Percentiles rank a stretch among this genome's conserved stretches.
Conservation (phyloP, 2,329 filamentous ascomycete species). For the Curvularia spicifera region DNA sequence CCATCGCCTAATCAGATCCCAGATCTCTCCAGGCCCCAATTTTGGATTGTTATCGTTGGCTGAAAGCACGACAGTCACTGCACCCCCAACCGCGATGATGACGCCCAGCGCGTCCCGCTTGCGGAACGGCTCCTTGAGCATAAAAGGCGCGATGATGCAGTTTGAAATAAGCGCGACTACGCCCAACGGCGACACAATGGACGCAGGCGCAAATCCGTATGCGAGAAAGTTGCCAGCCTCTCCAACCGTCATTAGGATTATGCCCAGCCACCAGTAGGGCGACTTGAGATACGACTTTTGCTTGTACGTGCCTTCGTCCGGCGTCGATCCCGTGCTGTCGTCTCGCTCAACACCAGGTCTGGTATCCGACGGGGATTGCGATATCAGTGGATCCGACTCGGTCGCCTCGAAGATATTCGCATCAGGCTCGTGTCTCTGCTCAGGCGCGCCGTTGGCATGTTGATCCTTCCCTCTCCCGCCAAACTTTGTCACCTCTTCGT, state of each 20-base stretch:
- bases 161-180: conserved; percentile 98
- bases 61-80: conserved; percentile 90
- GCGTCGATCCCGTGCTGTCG: conserved; percentile 20
- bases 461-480: conserved; percentile 14
- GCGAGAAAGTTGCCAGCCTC: conserved; percentile 97
- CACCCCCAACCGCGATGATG: conserved; percentile 82
- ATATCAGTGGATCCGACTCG: conserved; percentile 46
- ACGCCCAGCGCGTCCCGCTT: conserved; percentile 87
- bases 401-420: conserved; percentile 22
- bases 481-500: conserved; percentile 37
- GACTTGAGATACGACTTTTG: conserved; percentile 82
- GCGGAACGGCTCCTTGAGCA: conserved; percentile 91
- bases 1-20: conserved; percentile 83
- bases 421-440: conserved; percentile 9
- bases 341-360: conserved; percentile 37
- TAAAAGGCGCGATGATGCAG: conserved; percentile 91
- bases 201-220: conserved; percentile 96
- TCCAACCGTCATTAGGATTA: conserved; percentile 88
- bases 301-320: conserved; percentile 47
- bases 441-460: conserved; percentile 7
- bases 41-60: conserved; percentile 89
- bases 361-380: conserved; percentile 9
- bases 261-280: conserved; percentile 95
- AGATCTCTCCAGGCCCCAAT: conserved; percentile 87
- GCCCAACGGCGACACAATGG: conserved; percentile 93